phyloP scores from a whole-genome alignment of 768 basidiomycete genomes.

The Pholiota microspora region DNA sequence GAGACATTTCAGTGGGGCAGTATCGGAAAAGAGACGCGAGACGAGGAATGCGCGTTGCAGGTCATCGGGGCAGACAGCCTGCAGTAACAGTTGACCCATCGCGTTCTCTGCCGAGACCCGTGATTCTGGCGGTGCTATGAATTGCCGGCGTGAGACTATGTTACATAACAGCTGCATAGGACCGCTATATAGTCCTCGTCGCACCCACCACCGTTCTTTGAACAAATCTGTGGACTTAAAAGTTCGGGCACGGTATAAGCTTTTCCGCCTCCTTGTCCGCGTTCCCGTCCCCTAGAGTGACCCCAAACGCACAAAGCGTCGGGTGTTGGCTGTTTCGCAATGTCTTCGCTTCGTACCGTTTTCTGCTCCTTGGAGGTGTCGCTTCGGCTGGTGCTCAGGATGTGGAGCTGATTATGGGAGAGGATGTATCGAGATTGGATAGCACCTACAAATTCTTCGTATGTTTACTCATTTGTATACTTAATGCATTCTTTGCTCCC shows the following conservation, averaged over 20 bases:
- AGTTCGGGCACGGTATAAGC: slow-evolving; percentile 88
- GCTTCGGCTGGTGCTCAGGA: slow-evolving; percentile 77
- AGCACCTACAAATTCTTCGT: slow-evolving; percentile 31
- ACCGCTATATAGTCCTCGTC: slow-evolving; percentile 18
- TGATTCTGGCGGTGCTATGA: slow-evolving; percentile 19
- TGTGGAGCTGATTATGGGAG: slow-evolving; percentile 30
- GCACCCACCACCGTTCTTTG: slow-evolving; percentile 26
- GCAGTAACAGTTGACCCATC: no score
- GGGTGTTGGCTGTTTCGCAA: slow-evolving; percentile 30
- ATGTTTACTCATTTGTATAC: slow-evolving; percentile 4
- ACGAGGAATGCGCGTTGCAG: background rate
- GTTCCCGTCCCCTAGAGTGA: slow-evolving; percentile 88
- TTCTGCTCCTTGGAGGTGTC: slow-evolving; percentile 58
- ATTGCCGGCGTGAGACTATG: slow-evolving; percentile 33
- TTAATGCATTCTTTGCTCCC: background rate
- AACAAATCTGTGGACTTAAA: slow-evolving; percentile 81
- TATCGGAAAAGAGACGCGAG: background rate
- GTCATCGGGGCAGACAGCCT: no score
- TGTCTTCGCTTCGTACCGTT: slow-evolving; percentile 40
- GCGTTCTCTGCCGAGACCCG: slow-evolving; percentile 10
- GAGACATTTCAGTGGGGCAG: slow-evolving; percentile 41
- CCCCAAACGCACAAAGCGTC: slow-evolving; percentile 32
- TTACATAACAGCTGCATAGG: slow-evolving; percentile 41
- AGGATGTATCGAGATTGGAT: slow-evolving; percentile 24
- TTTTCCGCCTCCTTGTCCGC: slow-evolving; percentile 88